phyloP scores from a whole-genome alignment of 805 yeast genomes.

The Tetrapisispora fleetii region DNA sequence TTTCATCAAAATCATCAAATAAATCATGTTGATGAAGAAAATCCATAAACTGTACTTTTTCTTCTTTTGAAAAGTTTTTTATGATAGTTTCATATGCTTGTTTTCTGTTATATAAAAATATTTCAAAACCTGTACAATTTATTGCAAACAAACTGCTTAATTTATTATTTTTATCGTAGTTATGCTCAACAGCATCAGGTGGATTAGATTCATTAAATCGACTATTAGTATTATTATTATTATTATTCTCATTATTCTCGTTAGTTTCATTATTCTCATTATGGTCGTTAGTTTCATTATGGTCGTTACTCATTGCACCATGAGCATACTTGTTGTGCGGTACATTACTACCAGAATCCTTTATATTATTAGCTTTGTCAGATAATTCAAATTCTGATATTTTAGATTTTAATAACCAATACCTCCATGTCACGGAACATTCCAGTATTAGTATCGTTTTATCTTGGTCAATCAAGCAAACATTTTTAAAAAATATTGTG shows the following conservation, averaged over 20 bases:
- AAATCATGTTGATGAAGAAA: constrained; percentile 12
- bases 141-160: constrained; percentile 39
- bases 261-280: not conserved
- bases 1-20: constrained; percentile 5
- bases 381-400: constrained; percentile 11
- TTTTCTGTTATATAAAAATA: constrained; percentile 73
- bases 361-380: not conserved
- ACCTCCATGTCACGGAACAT: constrained; percentile 80
- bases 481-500: constrained; percentile 63
- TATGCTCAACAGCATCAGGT: not conserved
- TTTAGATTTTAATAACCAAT: constrained; percentile 56
- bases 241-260: not conserved
- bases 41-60: constrained; percentile 13
- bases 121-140: constrained; percentile 66
- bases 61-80: constrained; percentile 25
- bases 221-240: not conserved
- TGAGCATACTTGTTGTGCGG: not conserved
- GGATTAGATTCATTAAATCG: not conserved
- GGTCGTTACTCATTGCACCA: not conserved
- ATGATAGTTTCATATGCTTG: constrained; percentile 62
- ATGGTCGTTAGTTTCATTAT: not conserved
- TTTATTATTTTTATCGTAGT: not conserved
- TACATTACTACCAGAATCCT: constrained; percentile 3
- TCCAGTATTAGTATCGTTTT: constrained; percentile 60
- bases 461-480: constrained; percentile 64